phyloP scores from a whole-genome alignment of 1,139 yeast species.

The Tardiomyces depauwii region DNA sequence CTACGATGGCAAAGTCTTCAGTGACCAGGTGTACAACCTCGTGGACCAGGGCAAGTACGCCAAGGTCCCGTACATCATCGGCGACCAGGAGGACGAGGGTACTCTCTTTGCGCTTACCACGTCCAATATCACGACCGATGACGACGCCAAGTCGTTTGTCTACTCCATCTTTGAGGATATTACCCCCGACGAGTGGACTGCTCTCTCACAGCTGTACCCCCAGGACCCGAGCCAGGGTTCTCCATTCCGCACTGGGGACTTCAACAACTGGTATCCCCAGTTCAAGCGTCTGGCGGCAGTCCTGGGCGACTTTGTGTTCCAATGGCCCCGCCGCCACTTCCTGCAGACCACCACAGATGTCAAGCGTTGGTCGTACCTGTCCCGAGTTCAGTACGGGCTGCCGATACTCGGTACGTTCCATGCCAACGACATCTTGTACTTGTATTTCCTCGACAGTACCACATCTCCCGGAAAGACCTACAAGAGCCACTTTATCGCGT shows the following conservation, averaged over 20 bases:
- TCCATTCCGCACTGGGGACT: conserved; percentile 13
- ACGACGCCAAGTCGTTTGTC: conserved; percentile 6
- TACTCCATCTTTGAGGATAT: conserved; percentile 5
- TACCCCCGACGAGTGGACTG: conserved; percentile 1
- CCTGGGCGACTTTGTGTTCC: conserved; percentile 11
- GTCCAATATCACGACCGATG: conserved; percentile 6
- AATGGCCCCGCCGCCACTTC: conserved; percentile 12
- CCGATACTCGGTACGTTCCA: conserved; percentile 13
- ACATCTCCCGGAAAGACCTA: conserved; percentile 6
- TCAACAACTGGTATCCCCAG: conserved; percentile 7
- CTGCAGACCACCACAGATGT: conserved; percentile 3
- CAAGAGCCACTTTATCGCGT: conserved; percentile 11
- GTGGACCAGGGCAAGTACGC: conserved; percentile 8
- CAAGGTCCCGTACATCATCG: conserved; percentile 13
- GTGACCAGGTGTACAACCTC: conserved; percentile 6
- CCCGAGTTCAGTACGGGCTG: conserved; percentile 5
- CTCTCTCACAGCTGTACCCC: conserved; percentile 9
- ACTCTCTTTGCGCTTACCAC: conserved; percentile 8
- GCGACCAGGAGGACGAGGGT: conserved; percentile 15
- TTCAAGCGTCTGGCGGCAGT: conserved; percentile 13
- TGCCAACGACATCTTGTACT: conserved; percentile 7
- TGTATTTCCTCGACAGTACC: conserved; percentile 4
- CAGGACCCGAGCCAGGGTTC: conserved; percentile 9
- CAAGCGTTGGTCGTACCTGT: conserved; percentile 7
- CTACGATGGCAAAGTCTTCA: conserved; percentile 11